Conservation (phyloP, 345 rosid genomes). For the Euphorbia lathyris region DNA sequence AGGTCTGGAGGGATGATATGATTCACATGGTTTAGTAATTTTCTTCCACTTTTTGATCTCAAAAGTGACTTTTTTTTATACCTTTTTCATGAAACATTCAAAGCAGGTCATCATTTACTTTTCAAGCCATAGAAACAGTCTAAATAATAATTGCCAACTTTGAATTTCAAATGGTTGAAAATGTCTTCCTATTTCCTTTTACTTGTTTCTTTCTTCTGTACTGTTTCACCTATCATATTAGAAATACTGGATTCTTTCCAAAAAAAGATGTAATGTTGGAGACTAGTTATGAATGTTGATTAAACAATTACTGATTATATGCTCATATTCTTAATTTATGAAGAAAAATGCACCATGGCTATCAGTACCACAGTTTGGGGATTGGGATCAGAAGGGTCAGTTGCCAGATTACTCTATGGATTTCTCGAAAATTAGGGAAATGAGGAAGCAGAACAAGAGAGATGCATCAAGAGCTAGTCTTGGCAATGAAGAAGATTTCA, state of each 20-base stretch:
- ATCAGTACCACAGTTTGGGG: constrained; percentile 95
- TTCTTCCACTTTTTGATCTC: background rate
- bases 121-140: constrained; percentile 25
- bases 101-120: constrained; percentile 4
- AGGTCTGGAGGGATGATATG: background rate
- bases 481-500: constrained; percentile 84
- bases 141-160: background rate
- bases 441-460: constrained; percentile 91
- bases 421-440: constrained; percentile 89
- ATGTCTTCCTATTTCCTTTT: background rate
- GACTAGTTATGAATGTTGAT: background rate
- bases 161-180: constrained; percentile 2
- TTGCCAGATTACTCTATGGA: constrained; percentile 90
- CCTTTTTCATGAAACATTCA: constrained; percentile 7
- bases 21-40: background rate
- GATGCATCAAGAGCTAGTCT: constrained; percentile 86
- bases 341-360: constrained; percentile 82
- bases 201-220: too few species aligned
- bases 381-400: constrained; percentile 91
- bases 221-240: too few species aligned
- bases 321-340: background rate
- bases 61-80: constrained; percentile 1
- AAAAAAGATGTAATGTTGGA: background rate
- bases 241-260: background rate
- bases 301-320: background rate